Evolutionary conservation across 768 basidiomycete genomes (phyloP).

Genomic region (Pluteus cervinus): DNA sequence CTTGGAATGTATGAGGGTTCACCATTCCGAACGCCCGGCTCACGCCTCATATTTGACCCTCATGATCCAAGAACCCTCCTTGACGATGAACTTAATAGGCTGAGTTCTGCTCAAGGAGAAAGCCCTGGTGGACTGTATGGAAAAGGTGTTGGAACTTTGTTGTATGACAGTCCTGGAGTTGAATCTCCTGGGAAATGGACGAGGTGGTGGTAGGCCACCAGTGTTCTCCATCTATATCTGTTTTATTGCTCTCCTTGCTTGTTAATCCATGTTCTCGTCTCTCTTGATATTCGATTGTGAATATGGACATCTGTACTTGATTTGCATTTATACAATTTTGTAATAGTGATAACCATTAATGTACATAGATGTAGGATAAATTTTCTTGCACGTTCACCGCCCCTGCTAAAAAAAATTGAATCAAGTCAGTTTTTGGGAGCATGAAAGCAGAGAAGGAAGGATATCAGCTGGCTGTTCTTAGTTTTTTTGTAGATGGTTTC

Average conservation of each 20-base stretch:
- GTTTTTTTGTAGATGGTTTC: constrained; percentile 35
- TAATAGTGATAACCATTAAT: too few species aligned
- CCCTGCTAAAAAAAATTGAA: too few species aligned
- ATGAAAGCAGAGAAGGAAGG: constrained; percentile 7
- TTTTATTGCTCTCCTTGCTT: constrained; percentile 1
- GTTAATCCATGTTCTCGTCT: constrained; percentile 4
- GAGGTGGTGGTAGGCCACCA: constrained; percentile 22
- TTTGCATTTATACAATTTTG: too few species aligned
- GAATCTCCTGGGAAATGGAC: constrained; percentile 48
- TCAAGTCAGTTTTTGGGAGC: neutral
- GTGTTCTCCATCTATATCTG: constrained; percentile 4
- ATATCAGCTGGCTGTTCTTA: constrained; percentile 62
- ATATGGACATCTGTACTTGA: constrained; percentile 3
- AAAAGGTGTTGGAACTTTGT: constrained; percentile 39
- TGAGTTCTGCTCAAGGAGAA: constrained; percentile 40
- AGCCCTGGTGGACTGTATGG: constrained; percentile 70
- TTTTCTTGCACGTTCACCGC: too few species aligned
- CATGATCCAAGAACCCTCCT: constrained; percentile 63
- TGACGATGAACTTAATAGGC: constrained; percentile 65
- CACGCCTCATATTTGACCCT: constrained; percentile 56
- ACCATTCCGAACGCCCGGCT: constrained; percentile 45
- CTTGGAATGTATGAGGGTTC: constrained; percentile 21
- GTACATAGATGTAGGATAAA: too few species aligned
- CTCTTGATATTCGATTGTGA: neutral
- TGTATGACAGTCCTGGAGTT: constrained; percentile 73